Evolutionary conservation across 2,329 filamentous ascomycete genomes (phyloP).

Genomic region (Sarocladium brachiariae): DNA sequence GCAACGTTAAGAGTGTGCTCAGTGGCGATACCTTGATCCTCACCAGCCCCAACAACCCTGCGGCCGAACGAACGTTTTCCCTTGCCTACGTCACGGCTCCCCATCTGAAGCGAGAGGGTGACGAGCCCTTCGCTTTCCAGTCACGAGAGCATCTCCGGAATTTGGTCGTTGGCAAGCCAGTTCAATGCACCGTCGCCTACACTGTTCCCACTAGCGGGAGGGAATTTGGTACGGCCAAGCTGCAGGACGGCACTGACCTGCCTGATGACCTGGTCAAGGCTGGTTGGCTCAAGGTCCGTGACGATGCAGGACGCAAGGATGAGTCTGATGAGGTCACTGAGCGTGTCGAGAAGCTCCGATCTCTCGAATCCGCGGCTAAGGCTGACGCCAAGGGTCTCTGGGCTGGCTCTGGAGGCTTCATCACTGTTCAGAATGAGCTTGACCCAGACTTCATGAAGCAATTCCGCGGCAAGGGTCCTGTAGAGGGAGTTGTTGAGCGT

Average conservation of each 20-base stretch:
- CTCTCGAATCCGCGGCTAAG: slow-evolving; percentile 71
- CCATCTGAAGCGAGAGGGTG: slow-evolving; percentile 77
- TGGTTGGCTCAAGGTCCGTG: slow-evolving; percentile 88
- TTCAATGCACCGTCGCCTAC: slow-evolving; percentile 82
- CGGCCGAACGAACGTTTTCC: slow-evolving; percentile 78
- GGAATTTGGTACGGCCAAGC: slow-evolving; percentile 77
- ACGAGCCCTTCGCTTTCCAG: slow-evolving; percentile 88
- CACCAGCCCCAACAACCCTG: slow-evolving; percentile 71
- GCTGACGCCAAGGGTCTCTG: slow-evolving; percentile 76
- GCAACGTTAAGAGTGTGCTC: slow-evolving; percentile 85
- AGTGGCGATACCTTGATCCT: slow-evolving; percentile 90
- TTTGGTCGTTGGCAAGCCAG: slow-evolving; percentile 74
- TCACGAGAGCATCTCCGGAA: slow-evolving; percentile 89
- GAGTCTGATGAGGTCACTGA: slow-evolving; percentile 69
- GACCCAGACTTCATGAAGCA: slow-evolving; percentile 71
- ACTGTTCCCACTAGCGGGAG: slow-evolving; percentile 77
- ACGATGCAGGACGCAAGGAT: slow-evolving; percentile 88
- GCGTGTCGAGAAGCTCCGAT: slow-evolving; percentile 70
- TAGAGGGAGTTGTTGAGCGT: slow-evolving; percentile 84
- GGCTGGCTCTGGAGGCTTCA: slow-evolving; percentile 56
- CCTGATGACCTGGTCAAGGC: slow-evolving; percentile 80
- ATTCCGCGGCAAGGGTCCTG: slow-evolving; percentile 69
- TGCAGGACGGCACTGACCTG: slow-evolving; percentile 69
- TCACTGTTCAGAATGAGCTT: slow-evolving; percentile 77
- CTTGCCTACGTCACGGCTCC: slow-evolving; percentile 90